These are phyloP conservation scores for Fusarium foetens DNA, from an alignment of 2,329 filamentous ascomycete genomes.

Conservation along the genomic window DNA sequence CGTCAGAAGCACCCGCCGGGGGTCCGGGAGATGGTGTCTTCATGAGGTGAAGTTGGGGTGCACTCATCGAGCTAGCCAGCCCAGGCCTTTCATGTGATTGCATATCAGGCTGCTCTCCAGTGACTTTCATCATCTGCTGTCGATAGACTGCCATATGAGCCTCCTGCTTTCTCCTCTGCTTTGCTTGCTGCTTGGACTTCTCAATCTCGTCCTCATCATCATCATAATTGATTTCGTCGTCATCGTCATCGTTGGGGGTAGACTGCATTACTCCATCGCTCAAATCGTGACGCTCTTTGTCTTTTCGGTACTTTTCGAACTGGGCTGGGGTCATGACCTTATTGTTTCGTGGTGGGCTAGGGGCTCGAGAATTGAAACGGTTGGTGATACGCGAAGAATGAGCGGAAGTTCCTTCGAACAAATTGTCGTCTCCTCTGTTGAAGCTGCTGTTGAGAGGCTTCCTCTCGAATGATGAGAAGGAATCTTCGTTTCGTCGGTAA, in stretches of 20 bases:
- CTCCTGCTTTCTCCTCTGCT: slow-evolving; percentile 86
- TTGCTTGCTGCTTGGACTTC: slow-evolving; percentile 76
- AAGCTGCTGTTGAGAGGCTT: slow-evolving; percentile 46
- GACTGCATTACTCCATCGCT: slow-evolving; percentile 56
- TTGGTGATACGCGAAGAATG: slow-evolving; percentile 52
- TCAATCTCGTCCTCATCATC: slow-evolving; percentile 84
- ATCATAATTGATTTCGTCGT: slow-evolving; percentile 72
- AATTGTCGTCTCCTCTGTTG: slow-evolving; percentile 63
- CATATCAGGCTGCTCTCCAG: slow-evolving; percentile 68
- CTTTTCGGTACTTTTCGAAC: slow-evolving; percentile 82
- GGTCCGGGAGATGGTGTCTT: slow-evolving; percentile 52
- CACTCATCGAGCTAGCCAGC: slow-evolving; percentile 68
- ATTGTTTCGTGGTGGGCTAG: slow-evolving; percentile 64
- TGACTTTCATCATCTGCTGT: slow-evolving; percentile 97
- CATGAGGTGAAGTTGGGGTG: slow-evolving; percentile 64
- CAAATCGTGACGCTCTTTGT: slow-evolving; percentile 70
- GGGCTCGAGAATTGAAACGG: slow-evolving; percentile 49
- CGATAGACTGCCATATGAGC: slow-evolving; percentile 90
- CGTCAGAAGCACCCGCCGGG: slow-evolving; percentile 69
- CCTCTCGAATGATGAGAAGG: slow-evolving; percentile 47
- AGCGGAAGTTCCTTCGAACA: slow-evolving; percentile 62
- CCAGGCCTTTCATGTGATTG: slow-evolving; percentile 61
- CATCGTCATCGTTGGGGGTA: slow-evolving; percentile 67
- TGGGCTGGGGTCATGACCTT: slow-evolving; percentile 93
- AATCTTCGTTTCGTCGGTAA: slow-evolving; percentile 56